phyloP scores from a whole-genome alignment of 371 early-diverging fungal species.

The Mortierella sp. region DNA sequence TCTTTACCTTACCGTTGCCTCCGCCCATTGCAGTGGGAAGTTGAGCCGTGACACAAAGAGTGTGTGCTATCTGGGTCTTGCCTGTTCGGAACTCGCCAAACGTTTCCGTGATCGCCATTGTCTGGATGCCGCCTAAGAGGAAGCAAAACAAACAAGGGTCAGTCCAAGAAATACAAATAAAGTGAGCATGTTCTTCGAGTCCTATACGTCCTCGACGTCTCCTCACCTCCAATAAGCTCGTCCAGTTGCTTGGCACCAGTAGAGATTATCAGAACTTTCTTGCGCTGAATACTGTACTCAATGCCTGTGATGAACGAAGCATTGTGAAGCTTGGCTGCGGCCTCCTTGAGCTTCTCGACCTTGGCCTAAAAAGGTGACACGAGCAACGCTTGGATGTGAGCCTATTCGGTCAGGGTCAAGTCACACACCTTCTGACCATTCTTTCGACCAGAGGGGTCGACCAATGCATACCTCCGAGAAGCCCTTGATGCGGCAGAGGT shows the following conservation, averaged over 20 bases:
- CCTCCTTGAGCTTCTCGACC: slow-evolving; percentile 91
- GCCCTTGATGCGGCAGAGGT: slow-evolving; percentile 83
- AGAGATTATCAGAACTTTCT: slow-evolving; percentile 84
- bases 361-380: slow-evolving; percentile 62
- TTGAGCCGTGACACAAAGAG: slow-evolving; percentile 85
- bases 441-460: background rate
- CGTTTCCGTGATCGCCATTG: slow-evolving; percentile 91
- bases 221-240: slow-evolving; percentile 84
- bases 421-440: background rate
- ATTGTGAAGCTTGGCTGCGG: slow-evolving; percentile 68
- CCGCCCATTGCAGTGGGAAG: slow-evolving; percentile 76
- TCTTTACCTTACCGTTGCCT: slow-evolving; percentile 74
- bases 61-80: slow-evolving; percentile 87
- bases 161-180: background rate
- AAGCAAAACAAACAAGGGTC: background rate
- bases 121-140: slow-evolving; percentile 85
- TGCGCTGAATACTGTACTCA: slow-evolving; percentile 84
- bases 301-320: slow-evolving; percentile 89
- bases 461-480: slow-evolving; percentile 78
- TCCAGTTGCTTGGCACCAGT: slow-evolving; percentile 96
- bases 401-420: background rate
- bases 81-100: slow-evolving; percentile 90
- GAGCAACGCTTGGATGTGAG: background rate
- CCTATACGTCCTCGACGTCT: background rate
- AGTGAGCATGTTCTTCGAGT: no score